phyloP scores from a whole-genome alignment of 257 asterid species.

The Haberlea rhodopensis region DNA sequence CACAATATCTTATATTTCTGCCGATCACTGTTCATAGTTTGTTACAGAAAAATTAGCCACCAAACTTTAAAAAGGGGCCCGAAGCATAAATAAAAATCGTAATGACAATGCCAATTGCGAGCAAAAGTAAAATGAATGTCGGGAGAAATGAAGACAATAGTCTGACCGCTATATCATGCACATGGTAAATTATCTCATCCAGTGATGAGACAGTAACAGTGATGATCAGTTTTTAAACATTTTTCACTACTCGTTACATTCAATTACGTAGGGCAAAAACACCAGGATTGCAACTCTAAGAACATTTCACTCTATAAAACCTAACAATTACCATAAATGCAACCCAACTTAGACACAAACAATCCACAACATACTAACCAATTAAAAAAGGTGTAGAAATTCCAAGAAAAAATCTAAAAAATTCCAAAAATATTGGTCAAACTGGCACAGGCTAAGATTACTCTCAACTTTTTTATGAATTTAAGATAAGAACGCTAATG shows the following conservation, averaged over 20 bases:
- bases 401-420: background rate
- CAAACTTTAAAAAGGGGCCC: no score
- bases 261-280: background rate
- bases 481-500: no score
- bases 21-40: no score
- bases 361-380: background rate
- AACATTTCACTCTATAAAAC: background rate
- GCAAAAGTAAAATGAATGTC: background rate
- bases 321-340: background rate
- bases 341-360: background rate
- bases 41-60: no score
- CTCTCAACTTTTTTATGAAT: no score
- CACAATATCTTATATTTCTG: background rate
- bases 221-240: background rate
- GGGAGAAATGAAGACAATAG: background rate
- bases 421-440: background rate
- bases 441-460: background rate
- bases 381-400: background rate
- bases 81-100: no score
- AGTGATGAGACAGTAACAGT: no score
- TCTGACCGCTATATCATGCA: no score
- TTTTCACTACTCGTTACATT: background rate
- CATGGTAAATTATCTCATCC: no score
- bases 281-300: slow-evolving; percentile 1
- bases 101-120: background rate